Base-by-base conservation (phyloP, 495 filamentous ascomycete genomes). In the Penicillium longicatenatum region DNA sequence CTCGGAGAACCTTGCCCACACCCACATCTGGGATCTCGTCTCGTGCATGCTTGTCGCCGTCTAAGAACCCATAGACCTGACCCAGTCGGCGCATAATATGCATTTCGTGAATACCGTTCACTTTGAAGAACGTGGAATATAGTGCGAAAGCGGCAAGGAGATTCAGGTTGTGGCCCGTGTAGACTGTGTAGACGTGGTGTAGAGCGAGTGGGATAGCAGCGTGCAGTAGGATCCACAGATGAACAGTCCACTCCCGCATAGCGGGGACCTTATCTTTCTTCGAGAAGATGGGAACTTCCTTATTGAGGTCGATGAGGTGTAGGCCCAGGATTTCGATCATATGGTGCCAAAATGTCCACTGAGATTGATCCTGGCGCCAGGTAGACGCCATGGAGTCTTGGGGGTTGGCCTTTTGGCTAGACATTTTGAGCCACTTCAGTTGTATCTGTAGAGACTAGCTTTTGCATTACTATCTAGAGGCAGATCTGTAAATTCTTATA, bases 361-460 rank as follows among this genome's bases (percentile, higher is more conserved):
- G 59, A 10, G 60, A 56, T 57, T 54, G 54, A 51, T 66, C 65
- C 9, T 61, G 51, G 45, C 67, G 67, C 67, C 67, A 70, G 26
- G 65, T 70, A 10, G 67, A 68, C 29, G 55, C 59, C 67, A 70
- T 70, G 14, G 67, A 70, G 19, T 70, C 65, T 17, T 49, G 55
- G 11, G 65, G 57, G 29, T 68, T 62, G 17, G 53, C 55, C 57
- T 61, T 64, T 17, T 3, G 24, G 5, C 44, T 52, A 6, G 33
- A 45, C 6, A 39, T 58, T 16, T 58, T 39, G 0, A 30, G 48
- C 20, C 7, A 6, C 26, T 1, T 2, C n/a, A 2, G 26, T 26
- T 26, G 3, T 26, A 26, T 26, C 26, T 0, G 26, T 26, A 26
- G 26, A 26, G 26, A 6, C 26, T 26, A 6, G 26, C 26, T 26